Percentiles rank a stretch among this genome's conserved stretches.
These are phyloP conservation scores for Urtica urens DNA, from an alignment of 306 rosid genomes.

Conservation along the genomic window DNA sequence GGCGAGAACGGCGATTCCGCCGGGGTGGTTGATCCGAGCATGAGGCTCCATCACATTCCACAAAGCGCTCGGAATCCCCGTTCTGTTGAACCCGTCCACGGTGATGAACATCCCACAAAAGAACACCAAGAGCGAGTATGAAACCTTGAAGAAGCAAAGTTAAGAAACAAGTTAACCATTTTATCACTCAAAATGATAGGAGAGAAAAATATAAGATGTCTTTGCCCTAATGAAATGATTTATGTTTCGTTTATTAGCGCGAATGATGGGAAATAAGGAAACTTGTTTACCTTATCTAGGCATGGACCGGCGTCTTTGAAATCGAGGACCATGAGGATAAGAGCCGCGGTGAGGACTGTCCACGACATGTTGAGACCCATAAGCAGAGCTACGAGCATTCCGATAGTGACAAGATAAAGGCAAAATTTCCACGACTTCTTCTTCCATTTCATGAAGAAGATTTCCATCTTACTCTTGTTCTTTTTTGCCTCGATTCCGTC, in stretches of 20 bases:
- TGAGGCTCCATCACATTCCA: slow-evolving; percentile 82
- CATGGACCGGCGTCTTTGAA: slow-evolving; percentile 85
- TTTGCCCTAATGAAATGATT: no score
- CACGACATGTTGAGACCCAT: slow-evolving; percentile 85
- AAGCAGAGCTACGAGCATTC: slow-evolving; percentile 73
- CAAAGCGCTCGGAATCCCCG: slow-evolving; percentile 70
- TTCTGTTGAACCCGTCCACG: slow-evolving; percentile 81
- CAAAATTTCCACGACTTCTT: slow-evolving; percentile 46
- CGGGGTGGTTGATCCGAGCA: slow-evolving; percentile 40
- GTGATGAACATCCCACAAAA: slow-evolving; percentile 95
- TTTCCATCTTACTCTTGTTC: slow-evolving; percentile 23
- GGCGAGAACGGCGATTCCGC: slow-evolving; percentile 54
- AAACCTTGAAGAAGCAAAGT: slow-evolving; percentile 45
- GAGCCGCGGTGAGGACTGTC: slow-evolving; percentile 73
- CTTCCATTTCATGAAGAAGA: slow-evolving; percentile 32
- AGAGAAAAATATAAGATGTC: no score
- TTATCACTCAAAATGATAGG: no score
- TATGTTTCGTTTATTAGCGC: no score
- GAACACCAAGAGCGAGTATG: slow-evolving; percentile 79
- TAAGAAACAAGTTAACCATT: no score
- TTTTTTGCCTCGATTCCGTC: slow-evolving; percentile 15
- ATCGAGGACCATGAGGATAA: slow-evolving; percentile 84
- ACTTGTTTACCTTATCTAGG: slow-evolving; percentile 76
- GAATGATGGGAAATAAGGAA: background rate
- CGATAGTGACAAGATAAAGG: slow-evolving; percentile 61